phyloP scores from a whole-genome alignment of 257 asterid species.

The Haberlea rhodopensis region DNA sequence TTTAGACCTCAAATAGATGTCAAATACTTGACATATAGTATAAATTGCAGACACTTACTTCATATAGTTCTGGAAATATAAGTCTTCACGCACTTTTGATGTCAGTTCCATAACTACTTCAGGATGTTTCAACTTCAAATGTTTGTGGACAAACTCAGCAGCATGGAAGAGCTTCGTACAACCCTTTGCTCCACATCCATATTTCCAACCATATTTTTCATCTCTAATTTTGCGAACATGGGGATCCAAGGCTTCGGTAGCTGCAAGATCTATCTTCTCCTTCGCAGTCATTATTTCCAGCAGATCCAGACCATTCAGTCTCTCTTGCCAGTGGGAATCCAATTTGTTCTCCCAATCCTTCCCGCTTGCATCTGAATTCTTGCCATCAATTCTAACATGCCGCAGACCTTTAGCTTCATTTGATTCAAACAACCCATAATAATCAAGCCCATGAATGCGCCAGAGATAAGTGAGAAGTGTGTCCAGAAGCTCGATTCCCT shows the following conservation, averaged over 20 bases:
- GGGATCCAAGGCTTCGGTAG: conserved; percentile 87
- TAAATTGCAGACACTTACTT: conserved; percentile 49
- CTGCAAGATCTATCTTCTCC: conserved; percentile 89
- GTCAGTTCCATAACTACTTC: conserved; percentile 74
- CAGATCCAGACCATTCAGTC: conserved; percentile 85
- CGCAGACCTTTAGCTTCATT: conserved; percentile 91
- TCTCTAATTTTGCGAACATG: conserved; percentile 92
- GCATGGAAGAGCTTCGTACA: conserved; percentile 99
- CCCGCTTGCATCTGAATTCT: conserved; percentile 55
- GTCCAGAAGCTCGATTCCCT: conserved; percentile 90
- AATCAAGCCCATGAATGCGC: conserved; percentile 97
- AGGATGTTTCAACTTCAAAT: conserved; percentile 88
- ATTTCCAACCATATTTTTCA: conserved; percentile 99
- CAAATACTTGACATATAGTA: conserved; percentile 5
- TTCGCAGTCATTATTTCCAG: conserved; percentile 88
- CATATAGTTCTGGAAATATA: conserved; percentile 90
- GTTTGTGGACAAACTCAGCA: conserved; percentile 87
- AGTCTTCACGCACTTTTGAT: conserved; percentile 84
- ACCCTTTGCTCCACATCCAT: conserved; percentile 99
- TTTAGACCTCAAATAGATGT: conserved; percentile 22
- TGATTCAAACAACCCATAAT: conserved; percentile 79
- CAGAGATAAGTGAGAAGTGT: conserved; percentile 90
- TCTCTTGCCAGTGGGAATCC: conserved; percentile 82
- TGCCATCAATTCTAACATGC: conserved; percentile 71
- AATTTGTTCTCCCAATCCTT: conserved; percentile 82